Evolutionary conservation across 495 filamentous ascomycete species (phyloP), one percentile per base, ranked within the genome.

Genomic region (Massariosphaeria phaeospora): DNA sequence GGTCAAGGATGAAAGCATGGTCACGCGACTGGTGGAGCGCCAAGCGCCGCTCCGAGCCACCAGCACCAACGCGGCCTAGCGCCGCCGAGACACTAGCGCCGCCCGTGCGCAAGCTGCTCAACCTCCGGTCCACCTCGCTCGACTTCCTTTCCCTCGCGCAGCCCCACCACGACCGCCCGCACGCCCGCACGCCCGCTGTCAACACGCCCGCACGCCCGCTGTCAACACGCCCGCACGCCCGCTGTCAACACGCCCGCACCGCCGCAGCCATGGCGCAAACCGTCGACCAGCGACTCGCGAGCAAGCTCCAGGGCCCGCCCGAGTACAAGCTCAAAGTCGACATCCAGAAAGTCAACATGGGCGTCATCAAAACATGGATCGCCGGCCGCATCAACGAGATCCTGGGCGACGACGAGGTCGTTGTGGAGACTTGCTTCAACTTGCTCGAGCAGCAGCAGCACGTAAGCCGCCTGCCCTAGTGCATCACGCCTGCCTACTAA

Each of bases 301-400:
- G 84, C 77, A 77, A 81, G 70, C 96, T 89, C 48, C 96, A 95
- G 67, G 96, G 96, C 63, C 93, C 93, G 40, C 79, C 84, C 8
- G 93, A 97, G 69, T 97, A 96, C 70, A 91, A 77, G 65, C 80
- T 85, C 68, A 96, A 95, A 76, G 94, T 99, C 34, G 91, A 99
- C 73, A 94, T 93, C 84, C 79, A 80, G 52, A 99, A 97, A 73
- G 88, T 97, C 67, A 96, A 96, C 63, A 75, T 95, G 20, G 90
- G 94, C 70, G 88, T 97, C 51, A 91, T 97, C 83, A 96, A 96
- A 77, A 94, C 89, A 89, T 98, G 93, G 93, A 95, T 97, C 66
- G 84, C 88, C 2, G 80, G 80, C 52, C 86, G 84, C 67, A 88
- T 97, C 45, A 86, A 85, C 9, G 83, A 87, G 29, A 91, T 97